Conservation (phyloP, 805 yeast species). For the Suhomyces canberraensis region DNA sequence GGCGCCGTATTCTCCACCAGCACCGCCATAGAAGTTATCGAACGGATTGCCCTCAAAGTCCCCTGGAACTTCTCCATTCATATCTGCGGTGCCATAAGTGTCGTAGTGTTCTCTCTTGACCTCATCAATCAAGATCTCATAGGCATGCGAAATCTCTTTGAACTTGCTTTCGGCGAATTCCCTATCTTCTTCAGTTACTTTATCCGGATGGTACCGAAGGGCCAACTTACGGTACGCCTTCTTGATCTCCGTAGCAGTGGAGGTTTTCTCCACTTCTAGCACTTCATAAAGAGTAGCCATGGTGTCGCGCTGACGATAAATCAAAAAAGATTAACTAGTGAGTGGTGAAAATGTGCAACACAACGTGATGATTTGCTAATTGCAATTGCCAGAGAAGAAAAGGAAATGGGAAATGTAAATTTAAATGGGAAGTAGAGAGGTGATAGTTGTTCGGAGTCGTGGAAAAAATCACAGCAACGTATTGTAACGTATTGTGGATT, state of each 20-base stretch:
- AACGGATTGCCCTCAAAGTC: slow-evolving; percentile 33
- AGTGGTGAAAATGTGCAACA: too few relatives aligned
- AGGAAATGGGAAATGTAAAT: too few relatives aligned
- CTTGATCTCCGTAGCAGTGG: slow-evolving; percentile 70
- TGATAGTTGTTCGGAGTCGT: too few relatives aligned
- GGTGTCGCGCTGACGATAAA: background rate
- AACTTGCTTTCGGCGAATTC: slow-evolving; percentile 72
- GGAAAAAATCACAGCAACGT: too few relatives aligned
- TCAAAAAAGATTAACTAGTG: too few relatives aligned
- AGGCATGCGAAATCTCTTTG: slow-evolving; percentile 83
- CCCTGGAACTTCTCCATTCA: slow-evolving; percentile 13
- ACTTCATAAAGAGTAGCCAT: slow-evolving; percentile 49
- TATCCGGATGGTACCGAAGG: slow-evolving; percentile 83
- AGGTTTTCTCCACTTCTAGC: slow-evolving; percentile 64
- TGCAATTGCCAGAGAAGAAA: too few relatives aligned
- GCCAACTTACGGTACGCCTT: slow-evolving; percentile 86
- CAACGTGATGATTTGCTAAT: too few relatives aligned
- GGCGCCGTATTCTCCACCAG: slow-evolving; percentile 51
- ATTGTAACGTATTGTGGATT: too few relatives aligned
- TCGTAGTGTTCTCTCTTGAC: slow-evolving; percentile 58
- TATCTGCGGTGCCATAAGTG: slow-evolving; percentile 45
- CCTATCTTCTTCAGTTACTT: slow-evolving; percentile 62
- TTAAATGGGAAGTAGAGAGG: too few relatives aligned
- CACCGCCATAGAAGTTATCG: slow-evolving; percentile 37
- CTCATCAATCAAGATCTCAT: slow-evolving; percentile 77